phyloP scores from a whole-genome alignment of 768 basidiomycete species.

The Sistotremastrum suecicum region DNA sequence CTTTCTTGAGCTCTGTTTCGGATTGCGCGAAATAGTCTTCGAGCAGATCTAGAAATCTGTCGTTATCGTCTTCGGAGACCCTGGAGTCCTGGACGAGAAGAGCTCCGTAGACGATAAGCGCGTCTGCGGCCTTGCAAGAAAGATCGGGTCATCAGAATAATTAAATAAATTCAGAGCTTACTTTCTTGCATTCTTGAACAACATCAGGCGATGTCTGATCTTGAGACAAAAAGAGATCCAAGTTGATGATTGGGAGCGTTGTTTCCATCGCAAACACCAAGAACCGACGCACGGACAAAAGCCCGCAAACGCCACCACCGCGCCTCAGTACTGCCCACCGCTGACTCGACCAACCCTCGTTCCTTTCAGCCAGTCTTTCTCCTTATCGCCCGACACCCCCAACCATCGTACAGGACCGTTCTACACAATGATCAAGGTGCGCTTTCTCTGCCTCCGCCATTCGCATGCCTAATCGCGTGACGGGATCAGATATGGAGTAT shows the following conservation, averaged over 20 bases:
- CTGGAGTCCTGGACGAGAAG: constrained; percentile 76
- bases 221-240: constrained; percentile 52
- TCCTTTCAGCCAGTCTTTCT: no score
- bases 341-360: no score
- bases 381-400: background rate
- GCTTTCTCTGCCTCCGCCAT: background rate
- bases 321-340: no score
- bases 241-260: constrained; percentile 60
- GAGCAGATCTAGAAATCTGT: constrained; percentile 70
- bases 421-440: constrained; percentile 32
- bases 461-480: background rate
- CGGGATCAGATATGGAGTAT: constrained; percentile 87
- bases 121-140: constrained; percentile 54
- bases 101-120: constrained; percentile 75
- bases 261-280: constrained; percentile 8
- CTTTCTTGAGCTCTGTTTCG: constrained; percentile 42
- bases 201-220: constrained; percentile 32
- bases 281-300: background rate
- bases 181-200: constrained; percentile 53
- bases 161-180: constrained; percentile 9
- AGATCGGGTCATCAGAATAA: background rate
- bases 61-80: constrained; percentile 71
- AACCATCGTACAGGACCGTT: background rate
- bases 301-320: no score
- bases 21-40: constrained; percentile 90